Evolutionary conservation across 2,329 filamentous ascomycete genomes (phyloP).

Genomic region (Lasiodiplodia gonubiensis): DNA sequence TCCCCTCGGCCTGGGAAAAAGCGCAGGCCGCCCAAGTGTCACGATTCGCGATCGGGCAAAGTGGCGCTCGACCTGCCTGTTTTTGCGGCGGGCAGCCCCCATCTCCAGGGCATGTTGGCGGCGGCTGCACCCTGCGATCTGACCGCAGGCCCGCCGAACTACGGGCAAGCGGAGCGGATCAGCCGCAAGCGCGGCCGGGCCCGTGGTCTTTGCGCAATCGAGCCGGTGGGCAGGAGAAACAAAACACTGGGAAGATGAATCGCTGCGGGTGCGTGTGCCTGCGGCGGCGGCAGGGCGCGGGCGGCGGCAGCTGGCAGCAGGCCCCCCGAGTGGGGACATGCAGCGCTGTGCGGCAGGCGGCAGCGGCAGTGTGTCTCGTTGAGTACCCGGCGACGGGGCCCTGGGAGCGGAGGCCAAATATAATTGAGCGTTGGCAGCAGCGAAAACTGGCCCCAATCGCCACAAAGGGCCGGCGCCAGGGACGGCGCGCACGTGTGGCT

Average conservation of each 20-base stretch:
- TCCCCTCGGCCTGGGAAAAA: background rate
- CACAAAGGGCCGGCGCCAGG: slow-evolving; percentile 15
- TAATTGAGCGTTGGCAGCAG: slow-evolving; percentile 22
- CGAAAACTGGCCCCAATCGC: background rate
- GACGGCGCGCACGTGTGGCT: slow-evolving; percentile 22
- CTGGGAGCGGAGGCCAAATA: slow-evolving; percentile 13
- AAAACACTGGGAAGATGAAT: slow-evolving; percentile 21
- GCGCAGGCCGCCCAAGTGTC: background rate
- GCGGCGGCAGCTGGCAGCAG: slow-evolving; percentile 4
- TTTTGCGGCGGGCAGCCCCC: background rate
- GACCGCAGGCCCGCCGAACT: slow-evolving; percentile 21
- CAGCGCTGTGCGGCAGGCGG: slow-evolving; percentile 7
- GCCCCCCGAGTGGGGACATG: background rate
- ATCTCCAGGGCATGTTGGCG: slow-evolving; percentile 6
- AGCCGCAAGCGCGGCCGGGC: slow-evolving; percentile 20
- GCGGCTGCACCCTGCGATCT: slow-evolving; percentile 22
- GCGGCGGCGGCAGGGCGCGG: background rate
- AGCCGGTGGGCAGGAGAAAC: slow-evolving; percentile 12
- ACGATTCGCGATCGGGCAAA: background rate
- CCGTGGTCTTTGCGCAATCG: slow-evolving; percentile 17
- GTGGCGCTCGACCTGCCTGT: slow-evolving; percentile 16
- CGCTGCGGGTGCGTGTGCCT: background rate
- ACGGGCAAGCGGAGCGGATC: slow-evolving; percentile 27
- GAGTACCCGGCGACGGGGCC: slow-evolving; percentile 23
- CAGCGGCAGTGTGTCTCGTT: slow-evolving; percentile 25